Evolutionary conservation across 306 rosid species (phyloP).

Genomic region (Dalbergia cochinchinensis): DNA sequence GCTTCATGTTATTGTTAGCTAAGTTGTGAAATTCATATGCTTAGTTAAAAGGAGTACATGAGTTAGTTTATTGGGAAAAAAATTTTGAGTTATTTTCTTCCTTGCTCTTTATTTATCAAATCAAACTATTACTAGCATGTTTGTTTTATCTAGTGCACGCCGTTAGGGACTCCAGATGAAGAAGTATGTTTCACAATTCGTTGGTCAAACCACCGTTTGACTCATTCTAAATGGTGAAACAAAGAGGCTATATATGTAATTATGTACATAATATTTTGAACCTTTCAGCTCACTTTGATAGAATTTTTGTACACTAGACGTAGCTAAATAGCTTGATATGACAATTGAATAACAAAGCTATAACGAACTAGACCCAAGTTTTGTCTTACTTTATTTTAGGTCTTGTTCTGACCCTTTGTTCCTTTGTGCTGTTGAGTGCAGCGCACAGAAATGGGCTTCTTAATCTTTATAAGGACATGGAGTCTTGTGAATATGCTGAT

Average conservation of each 20-base stretch:
- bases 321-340: not conserved
- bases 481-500: constrained; percentile 71
- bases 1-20: constrained; percentile 15
- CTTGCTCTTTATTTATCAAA: no score
- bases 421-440: constrained; percentile 42
- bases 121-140: no score
- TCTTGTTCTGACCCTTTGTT: constrained; percentile 13
- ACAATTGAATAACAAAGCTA: no score
- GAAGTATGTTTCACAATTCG: no score
- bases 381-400: not conserved
- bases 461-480: constrained; percentile 68
- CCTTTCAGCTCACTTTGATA: no score
- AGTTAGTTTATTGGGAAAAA: not conserved
- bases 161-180: no score
- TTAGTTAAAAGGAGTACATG: not conserved
- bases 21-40: constrained; percentile 5
- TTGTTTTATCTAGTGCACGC: no score
- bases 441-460: constrained; percentile 58
- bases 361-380: not conserved
- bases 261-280: no score
- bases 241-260: no score
- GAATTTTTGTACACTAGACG: not conserved
- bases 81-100: no score
- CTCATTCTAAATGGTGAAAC: no score
- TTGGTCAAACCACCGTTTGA: no score